Evolutionary conservation across 1,139 yeast genomes (phyloP), one percentile per base, ranked within the genome.

Genomic region (Kluyveromyces marxianus): DNA sequence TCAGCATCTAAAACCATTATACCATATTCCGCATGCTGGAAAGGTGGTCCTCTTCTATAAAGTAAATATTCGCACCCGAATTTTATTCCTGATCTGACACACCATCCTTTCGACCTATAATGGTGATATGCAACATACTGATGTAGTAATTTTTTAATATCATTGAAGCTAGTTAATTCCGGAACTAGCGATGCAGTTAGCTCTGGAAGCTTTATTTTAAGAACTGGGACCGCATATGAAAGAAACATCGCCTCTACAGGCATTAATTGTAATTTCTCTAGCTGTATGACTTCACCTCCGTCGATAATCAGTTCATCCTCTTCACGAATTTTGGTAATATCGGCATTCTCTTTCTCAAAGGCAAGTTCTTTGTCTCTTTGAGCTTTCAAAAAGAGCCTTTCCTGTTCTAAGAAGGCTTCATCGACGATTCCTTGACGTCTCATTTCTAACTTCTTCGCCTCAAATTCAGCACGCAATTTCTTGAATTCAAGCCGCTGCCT

Each of bases 21-120:
- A 3, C 94, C 87, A 62, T 79, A 87, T 57, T 89, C 96, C 0
- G 98, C 97, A 62, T 92, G 99, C 41, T 83, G 78, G 61, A 90
- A 89, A 1, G 97, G 97, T 7, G 98, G 98, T 0, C 99, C 99
- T 48, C 92, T 72, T 47, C 83, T 79, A 63, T 92, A 92, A 5
- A 92, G 69, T 24, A 92, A 68, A 64, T 72, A 82, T 55, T 90
- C 95, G 25, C 87, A 77, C 1, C 97, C 96, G 65, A 92, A 92
- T 62, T 92, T 92, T 48, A 90, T 77, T 0, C 97, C 98, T 0
- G 90, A 78, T 49, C 95, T 73, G 2, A 83, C 95, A 70, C 97
- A 90, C 97, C 97, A 92, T 0, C 97, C 97, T 32, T 80, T 73
- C 0, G 96, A 80, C 45, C 96, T 73, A 65, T 81, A 90, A 61